Evolutionary conservation across 768 basidiomycete genomes (phyloP).

Genomic region (Neoboletus brunneissimus): DNA sequence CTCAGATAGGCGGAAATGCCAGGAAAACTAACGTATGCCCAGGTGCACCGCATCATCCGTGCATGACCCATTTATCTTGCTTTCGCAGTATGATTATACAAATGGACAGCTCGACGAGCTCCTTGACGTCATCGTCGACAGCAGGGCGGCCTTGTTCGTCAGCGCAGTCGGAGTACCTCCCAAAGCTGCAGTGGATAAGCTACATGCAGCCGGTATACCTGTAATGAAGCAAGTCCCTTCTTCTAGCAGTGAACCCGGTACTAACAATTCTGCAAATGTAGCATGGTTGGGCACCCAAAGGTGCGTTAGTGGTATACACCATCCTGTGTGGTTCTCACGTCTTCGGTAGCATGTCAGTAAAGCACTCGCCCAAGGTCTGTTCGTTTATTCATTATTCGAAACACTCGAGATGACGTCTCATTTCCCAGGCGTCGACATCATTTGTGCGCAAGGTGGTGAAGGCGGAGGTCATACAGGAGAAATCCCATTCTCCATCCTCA

Average conservation of each 20-base stretch:
- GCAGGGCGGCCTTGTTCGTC: conserved; percentile 74
- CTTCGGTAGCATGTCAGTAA: conserved; percentile 60
- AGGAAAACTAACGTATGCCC: conserved; percentile 70
- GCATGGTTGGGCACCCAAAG: conserved; percentile 86
- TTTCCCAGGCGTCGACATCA: conserved; percentile 74
- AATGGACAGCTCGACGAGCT: conserved; percentile 73
- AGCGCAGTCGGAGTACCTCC: conserved; percentile 85
- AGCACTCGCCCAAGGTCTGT: conserved; percentile 65
- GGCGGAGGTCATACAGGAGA: conserved; percentile 90
- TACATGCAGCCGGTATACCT: conserved; percentile 73
- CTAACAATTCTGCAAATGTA: conserved; percentile 25
- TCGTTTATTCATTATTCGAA: background rate
- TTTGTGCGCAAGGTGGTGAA: conserved; percentile 86
- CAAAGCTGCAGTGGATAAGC: conserved; percentile 73
- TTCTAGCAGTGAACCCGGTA: background rate
- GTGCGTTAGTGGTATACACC: conserved; percentile 30
- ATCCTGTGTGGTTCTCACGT: background rate
- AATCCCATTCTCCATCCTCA: conserved; percentile 75
- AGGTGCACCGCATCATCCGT: background rate
- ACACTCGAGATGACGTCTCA: background rate
- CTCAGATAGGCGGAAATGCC: conserved; percentile 78
- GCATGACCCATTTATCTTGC: background rate
- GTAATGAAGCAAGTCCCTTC: conserved; percentile 73
- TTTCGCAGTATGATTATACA: conserved; percentile 64
- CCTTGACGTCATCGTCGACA: conserved; percentile 73